phyloP scores from a whole-genome alignment of 805 yeast species.

The Wickerhamiella cacticola region DNA sequence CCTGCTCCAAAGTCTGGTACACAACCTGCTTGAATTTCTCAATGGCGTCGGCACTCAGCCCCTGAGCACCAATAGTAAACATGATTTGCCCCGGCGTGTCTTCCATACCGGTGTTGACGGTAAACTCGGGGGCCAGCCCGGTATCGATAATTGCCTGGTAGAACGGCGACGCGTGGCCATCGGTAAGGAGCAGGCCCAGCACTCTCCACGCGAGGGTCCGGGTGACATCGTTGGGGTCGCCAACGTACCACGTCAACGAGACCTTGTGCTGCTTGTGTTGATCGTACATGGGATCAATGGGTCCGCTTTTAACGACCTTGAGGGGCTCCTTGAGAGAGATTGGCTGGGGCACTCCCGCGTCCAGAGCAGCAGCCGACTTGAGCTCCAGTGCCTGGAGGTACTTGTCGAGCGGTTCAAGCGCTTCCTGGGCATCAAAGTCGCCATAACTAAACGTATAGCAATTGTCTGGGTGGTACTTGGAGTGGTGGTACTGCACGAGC shows the following conservation, averaged over 20 bases:
- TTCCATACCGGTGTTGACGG: constrained; percentile 81
- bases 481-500: constrained; percentile 59
- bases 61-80: constrained; percentile 78
- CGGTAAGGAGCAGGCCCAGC: constrained; percentile 58
- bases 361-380: background rate
- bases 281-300: constrained; percentile 67
- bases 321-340: constrained; percentile 26
- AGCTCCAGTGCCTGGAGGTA: constrained; percentile 15
- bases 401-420: constrained; percentile 18
- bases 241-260: constrained; percentile 82
- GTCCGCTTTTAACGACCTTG: constrained; percentile 46
- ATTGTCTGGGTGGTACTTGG: constrained; percentile 82
- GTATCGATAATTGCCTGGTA: constrained; percentile 78
- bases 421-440: constrained; percentile 32
- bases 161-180: constrained; percentile 86
- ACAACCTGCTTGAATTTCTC: constrained; percentile 39
- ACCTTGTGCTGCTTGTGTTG: constrained; percentile 57
- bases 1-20: constrained; percentile 35
- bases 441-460: constrained; percentile 84
- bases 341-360: constrained; percentile 32
- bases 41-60: constrained; percentile 41
- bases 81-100: constrained; percentile 62
- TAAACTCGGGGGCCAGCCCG: constrained; percentile 72
- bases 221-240: constrained; percentile 55
- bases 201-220: constrained; percentile 62